Percentiles rank a stretch among this genome's conserved stretches.
Evolutionary conservation across 805 yeast genomes (phyloP).

Genomic region (Ogataea glucozyma): DNA sequence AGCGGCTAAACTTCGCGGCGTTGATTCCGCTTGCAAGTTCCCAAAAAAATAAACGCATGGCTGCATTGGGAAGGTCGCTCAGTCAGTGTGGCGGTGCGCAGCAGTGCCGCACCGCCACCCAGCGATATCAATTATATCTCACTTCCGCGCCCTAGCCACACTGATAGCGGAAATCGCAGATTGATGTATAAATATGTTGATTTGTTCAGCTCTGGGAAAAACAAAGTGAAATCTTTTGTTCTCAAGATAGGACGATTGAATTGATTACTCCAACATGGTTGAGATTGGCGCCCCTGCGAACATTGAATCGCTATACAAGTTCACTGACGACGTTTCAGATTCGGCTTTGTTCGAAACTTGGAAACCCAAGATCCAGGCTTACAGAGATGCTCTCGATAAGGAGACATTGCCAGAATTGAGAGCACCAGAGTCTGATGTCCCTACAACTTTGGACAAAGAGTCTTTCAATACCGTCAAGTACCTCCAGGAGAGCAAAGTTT

Average conservation of each 20-base stretch:
- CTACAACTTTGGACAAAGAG: constrained; percentile 36
- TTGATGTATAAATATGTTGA: not conserved
- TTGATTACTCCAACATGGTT: constrained; percentile 15
- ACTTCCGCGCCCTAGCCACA: not conserved
- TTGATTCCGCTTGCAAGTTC: not conserved
- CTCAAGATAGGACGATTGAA: too few species aligned
- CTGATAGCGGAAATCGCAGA: not conserved
- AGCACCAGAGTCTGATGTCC: constrained; percentile 36
- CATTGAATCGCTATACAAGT: constrained; percentile 31
- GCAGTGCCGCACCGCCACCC: not conserved
- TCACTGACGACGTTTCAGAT: constrained; percentile 36
- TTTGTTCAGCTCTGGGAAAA: not conserved
- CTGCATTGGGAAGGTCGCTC: not conserved
- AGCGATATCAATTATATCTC: not conserved
- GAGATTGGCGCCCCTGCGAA: constrained; percentile 31
- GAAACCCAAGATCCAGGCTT: constrained; percentile 48
- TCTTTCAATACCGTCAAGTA: constrained; percentile 40
- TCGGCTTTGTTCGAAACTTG: constrained; percentile 44
- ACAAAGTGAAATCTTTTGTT: too few species aligned
- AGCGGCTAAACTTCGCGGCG: too few species aligned
- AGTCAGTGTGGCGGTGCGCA: too few species aligned
- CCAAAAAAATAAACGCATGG: not conserved
- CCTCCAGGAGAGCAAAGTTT: constrained; percentile 35
- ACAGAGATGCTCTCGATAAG: constrained; percentile 34
- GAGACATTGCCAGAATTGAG: constrained; percentile 30